These are phyloP conservation scores for Ramaria rubella DNA, from an alignment of 768 basidiomycete genomes.

Conservation along the genomic window DNA sequence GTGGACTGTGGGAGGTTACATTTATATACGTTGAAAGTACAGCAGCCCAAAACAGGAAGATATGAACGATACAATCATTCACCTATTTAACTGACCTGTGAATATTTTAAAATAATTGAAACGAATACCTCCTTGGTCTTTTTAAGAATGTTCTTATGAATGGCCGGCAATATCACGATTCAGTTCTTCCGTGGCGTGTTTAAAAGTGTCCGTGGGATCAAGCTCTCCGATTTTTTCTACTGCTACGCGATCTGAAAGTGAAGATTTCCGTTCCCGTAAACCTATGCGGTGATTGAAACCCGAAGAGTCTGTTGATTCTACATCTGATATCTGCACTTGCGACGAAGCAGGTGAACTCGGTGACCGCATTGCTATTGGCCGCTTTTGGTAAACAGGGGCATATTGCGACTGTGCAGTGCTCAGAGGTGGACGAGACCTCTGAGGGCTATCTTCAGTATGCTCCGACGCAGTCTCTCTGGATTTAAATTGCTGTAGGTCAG, in stretches of 20 bases:
- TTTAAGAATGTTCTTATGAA: neutral
- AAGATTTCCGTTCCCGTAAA: constrained; percentile 51
- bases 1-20: neutral
- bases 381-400: constrained; percentile 2
- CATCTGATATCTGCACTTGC: neutral
- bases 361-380: neutral
- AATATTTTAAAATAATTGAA: neutral
- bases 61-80: constrained; percentile 16
- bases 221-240: constrained; percentile 58
- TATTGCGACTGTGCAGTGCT: neutral
- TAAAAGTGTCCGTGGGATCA: constrained; percentile 51
- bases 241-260: constrained; percentile 56
- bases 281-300: constrained; percentile 38
- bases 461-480: constrained; percentile 6
- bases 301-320: constrained; percentile 28
- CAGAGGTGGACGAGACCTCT: neutral
- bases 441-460: neutral
- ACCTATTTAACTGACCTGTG: no score
- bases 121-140: neutral
- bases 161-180: constrained; percentile 46
- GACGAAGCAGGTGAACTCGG: neutral
- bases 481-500: constrained; percentile 71
- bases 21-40: constrained; percentile 4
- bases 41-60: constrained; percentile 22
- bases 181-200: constrained; percentile 56